Conservation (phyloP, 345 rosid species). For the Crucihimalaya himalaica region DNA sequence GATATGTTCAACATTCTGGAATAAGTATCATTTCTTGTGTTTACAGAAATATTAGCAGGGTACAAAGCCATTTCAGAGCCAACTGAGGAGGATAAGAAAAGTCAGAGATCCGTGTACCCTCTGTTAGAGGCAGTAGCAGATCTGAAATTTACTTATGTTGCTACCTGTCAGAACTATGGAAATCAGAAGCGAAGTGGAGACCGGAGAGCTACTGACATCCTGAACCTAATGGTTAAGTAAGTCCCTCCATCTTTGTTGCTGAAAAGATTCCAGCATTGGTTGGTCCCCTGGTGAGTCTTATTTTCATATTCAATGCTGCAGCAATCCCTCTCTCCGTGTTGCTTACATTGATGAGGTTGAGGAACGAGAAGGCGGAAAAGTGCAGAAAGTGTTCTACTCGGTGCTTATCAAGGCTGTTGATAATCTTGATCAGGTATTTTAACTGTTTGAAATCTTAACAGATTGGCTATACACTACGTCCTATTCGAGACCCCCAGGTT, state of each 20-base stretch:
- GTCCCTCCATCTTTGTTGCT: conserved; percentile 37
- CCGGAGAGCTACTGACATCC: conserved; percentile 91
- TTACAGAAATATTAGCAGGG: conserved; percentile 89
- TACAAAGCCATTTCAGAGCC: conserved; percentile 83
- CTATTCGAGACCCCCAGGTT: neutral
- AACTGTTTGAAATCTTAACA: conserved; percentile 17
- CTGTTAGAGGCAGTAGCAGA: conserved; percentile 93
- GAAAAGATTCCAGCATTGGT: conserved; percentile 6
- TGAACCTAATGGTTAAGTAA: conserved; percentile 98
- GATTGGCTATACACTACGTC: neutral
- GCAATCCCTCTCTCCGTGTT: conserved; percentile 92
- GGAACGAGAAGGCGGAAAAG: conserved; percentile 76
- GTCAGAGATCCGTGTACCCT: conserved; percentile 83
- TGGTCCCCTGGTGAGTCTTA: conserved; percentile 28
- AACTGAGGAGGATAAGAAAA: conserved; percentile 90
- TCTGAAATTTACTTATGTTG: conserved; percentile 93
- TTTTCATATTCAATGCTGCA: conserved; percentile 42
- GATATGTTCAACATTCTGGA: neutral
- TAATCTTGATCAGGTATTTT: conserved; percentile 85
- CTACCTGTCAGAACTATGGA: conserved; percentile 96
- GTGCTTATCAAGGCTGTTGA: conserved; percentile 89
- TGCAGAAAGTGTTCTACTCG: conserved; percentile 82
- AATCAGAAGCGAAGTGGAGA: conserved; percentile 92
- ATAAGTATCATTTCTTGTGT: conserved; percentile 21
- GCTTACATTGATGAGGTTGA: conserved; percentile 97